phyloP scores from a whole-genome alignment of 257 asterid species.

The Solanum dulcamara region DNA sequence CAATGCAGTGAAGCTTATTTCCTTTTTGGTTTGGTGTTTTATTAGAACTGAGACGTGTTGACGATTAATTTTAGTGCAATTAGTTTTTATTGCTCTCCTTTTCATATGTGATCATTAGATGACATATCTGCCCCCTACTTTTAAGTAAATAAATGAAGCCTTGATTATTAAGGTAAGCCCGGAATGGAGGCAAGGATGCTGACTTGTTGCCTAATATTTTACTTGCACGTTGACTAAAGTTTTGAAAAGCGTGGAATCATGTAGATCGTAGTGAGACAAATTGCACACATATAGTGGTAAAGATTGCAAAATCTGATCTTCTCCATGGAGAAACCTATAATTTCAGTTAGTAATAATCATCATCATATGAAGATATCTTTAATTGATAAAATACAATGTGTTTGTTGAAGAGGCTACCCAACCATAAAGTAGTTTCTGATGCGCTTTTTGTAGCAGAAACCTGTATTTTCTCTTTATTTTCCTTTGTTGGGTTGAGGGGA shows the following conservation, averaged over 20 bases:
- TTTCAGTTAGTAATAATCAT: neutral
- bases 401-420: neutral
- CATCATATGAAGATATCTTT: neutral
- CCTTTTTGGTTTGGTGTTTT: neutral
- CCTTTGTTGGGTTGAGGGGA: neutral
- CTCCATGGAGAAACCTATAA: neutral
- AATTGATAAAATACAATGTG: neutral
- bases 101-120: neutral
- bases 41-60: neutral
- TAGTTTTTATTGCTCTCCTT: neutral
- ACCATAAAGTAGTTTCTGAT: neutral
- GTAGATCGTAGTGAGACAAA: neutral
- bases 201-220: neutral
- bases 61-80: neutral
- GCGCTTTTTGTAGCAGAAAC: neutral
- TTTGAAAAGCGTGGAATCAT: neutral
- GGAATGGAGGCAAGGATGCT: neutral
- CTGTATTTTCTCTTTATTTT: neutral
- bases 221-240: neutral
- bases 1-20: neutral
- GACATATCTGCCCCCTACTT: neutral
- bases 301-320: neutral
- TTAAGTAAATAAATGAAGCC: neutral
- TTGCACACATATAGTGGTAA: neutral
- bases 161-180: neutral